Percentiles rank a stretch among this genome's conserved stretches.
Evolutionary conservation across 306 rosid species (phyloP).

Genomic region (Malus asiatica): DNA sequence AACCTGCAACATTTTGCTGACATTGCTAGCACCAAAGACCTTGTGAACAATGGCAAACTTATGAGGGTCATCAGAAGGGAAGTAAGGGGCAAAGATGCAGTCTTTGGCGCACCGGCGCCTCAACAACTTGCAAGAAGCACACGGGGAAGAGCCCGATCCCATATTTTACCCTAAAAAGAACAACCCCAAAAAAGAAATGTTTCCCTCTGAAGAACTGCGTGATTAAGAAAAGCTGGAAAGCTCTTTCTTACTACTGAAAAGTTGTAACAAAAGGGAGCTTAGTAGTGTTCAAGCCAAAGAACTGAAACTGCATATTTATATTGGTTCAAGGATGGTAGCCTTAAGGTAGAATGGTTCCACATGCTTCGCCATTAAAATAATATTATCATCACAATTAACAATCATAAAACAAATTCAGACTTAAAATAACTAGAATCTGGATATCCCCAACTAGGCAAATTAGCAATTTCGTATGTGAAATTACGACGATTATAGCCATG

Average conservation of each 20-base stretch:
- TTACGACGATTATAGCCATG: constrained; percentile 25
- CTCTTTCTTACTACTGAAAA: background rate
- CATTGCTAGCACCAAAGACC: constrained; percentile 85
- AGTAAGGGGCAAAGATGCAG: constrained; percentile 73
- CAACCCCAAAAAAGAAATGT: background rate
- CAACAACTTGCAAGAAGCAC: constrained; percentile 78
- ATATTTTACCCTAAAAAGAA: constrained; percentile 19
- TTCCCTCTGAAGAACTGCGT: background rate
- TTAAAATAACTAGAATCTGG: constrained; percentile 4
- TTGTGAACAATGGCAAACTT: constrained; percentile 83
- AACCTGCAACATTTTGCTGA: constrained; percentile 80
- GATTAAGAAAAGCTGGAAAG: background rate
- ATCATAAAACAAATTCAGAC: background rate
- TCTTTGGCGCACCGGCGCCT: constrained; percentile 77
- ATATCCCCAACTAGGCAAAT: constrained; percentile 19
- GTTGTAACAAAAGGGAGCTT: background rate
- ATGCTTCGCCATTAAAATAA: constrained; percentile 37
- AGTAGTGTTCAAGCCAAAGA: constrained; percentile 22
- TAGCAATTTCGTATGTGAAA: constrained; percentile 3
- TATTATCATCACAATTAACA: background rate
- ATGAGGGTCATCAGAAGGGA: constrained; percentile 66
- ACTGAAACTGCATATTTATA: constrained; percentile 41
- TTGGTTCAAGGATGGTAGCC: constrained; percentile 22
- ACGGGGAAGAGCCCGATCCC: constrained; percentile 60
- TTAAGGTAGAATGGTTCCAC: constrained; percentile 38